phyloP scores from a whole-genome alignment of 164 flowering plant species.

The Kingdonia uniflora region DNA sequence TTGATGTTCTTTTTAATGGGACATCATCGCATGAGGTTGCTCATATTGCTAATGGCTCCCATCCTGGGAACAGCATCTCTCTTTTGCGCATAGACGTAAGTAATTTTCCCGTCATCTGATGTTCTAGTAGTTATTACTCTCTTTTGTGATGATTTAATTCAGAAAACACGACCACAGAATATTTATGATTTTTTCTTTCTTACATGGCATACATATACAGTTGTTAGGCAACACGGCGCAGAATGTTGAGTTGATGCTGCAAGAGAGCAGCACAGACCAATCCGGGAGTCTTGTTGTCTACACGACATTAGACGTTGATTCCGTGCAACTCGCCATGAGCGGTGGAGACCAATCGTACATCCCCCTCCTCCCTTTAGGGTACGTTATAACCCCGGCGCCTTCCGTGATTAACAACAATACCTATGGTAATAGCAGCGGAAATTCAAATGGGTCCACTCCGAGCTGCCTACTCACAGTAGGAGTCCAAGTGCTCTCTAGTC shows the following conservation, averaged over 20 bases:
- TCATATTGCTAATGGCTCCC: slow-evolving; percentile 57
- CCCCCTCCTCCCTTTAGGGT: slow-evolving; percentile 81
- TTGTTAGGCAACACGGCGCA: slow-evolving; percentile 90
- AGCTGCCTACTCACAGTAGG: slow-evolving; percentile 82
- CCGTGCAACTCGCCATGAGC: slow-evolving; percentile 68
- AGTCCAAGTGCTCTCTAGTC: slow-evolving; percentile 67
- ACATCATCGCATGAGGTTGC: slow-evolving; percentile 26
- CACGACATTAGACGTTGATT: slow-evolving; percentile 67
- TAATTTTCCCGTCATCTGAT: not conserved
- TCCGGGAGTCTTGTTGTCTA: slow-evolving; percentile 77
- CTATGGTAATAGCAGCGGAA: slow-evolving; percentile 1
- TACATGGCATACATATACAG: slow-evolving; percentile 18
- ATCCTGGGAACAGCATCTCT: slow-evolving; percentile 88
- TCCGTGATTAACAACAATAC: slow-evolving; percentile 2
- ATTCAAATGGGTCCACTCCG: slow-evolving; percentile 6
- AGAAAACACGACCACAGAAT: not conserved
- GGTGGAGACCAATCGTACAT: slow-evolving; percentile 87
- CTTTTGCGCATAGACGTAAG: slow-evolving; percentile 86
- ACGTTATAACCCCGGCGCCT: slow-evolving; percentile 48
- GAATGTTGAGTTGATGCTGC: slow-evolving; percentile 79
- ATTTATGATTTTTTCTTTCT: not conserved
- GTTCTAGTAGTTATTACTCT: not conserved
- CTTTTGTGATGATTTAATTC: not conserved
- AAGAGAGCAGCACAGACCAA: slow-evolving; percentile 84
- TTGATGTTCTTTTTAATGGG: slow-evolving; percentile 46